Evolutionary conservation across 805 yeast genomes (phyloP).

Genomic region (Candida xiaguanensis): DNA sequence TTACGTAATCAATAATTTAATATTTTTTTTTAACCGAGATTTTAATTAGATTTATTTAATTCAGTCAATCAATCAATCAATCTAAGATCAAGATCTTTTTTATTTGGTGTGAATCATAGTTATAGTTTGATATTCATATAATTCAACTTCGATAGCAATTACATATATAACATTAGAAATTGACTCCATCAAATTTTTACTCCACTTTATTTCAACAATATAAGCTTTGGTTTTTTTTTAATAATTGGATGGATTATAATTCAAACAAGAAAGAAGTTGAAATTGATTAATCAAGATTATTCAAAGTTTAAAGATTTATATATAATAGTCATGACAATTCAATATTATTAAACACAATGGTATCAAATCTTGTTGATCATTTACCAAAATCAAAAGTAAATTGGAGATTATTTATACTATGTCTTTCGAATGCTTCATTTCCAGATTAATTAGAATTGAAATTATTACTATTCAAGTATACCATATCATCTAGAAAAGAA

Average conservation of each 20-base stretch:
- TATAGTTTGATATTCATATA: too few species aligned
- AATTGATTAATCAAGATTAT: not conserved
- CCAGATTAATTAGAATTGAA: constrained; percentile 43
- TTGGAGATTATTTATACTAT: constrained; percentile 55
- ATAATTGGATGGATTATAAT: constrained; percentile 13
- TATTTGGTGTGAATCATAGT: too few species aligned
- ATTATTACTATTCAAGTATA: constrained; percentile 28
- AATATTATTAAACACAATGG: constrained; percentile 33
- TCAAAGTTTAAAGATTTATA: constrained; percentile 27
- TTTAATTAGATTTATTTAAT: too few species aligned
- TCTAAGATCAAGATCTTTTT: too few species aligned
- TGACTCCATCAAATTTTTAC: too few species aligned
- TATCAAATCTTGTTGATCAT: constrained; percentile 12
- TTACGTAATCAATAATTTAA: too few species aligned
- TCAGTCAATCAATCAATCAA: too few species aligned
- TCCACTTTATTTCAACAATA: too few species aligned
- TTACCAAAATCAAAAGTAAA: constrained; percentile 47
- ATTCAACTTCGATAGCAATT: too few species aligned
- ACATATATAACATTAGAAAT: too few species aligned
- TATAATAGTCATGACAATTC: constrained; percentile 52
- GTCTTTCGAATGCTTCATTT: constrained; percentile 56
- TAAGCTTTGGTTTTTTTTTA: too few species aligned
- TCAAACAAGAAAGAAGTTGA: constrained; percentile 1
- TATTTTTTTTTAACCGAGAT: too few species aligned
- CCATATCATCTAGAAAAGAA: constrained; percentile 21